Percentiles rank a stretch among this genome's conserved stretches.
These are phyloP conservation scores for Pythium catenulatum DNA, from an alignment of 352 stramenopile species.

Conservation along the genomic window DNA sequence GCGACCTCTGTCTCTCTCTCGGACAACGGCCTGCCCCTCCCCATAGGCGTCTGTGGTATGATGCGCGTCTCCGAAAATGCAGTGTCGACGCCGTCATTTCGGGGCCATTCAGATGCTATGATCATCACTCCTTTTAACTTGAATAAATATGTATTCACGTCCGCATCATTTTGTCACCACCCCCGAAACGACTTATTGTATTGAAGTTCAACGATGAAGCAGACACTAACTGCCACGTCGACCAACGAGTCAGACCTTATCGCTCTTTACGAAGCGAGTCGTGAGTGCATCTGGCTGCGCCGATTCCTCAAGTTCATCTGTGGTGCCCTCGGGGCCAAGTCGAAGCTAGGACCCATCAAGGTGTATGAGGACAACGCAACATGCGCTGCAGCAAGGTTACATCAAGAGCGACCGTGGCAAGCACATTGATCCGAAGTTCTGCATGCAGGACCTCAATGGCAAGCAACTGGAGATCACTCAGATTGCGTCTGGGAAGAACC, in stretches of 20 bases:
- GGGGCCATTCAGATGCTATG: too few species aligned
- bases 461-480: constrained; percentile 36
- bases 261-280: constrained; percentile 44
- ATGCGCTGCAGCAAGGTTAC: constrained; percentile 39
- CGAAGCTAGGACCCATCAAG: constrained; percentile 7
- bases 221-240: constrained; percentile 38
- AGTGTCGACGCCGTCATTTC: too few species aligned
- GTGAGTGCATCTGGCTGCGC: constrained; percentile 46
- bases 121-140: too few species aligned
- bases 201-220: too few species aligned
- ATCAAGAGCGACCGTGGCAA: constrained; percentile 56
- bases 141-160: too few species aligned
- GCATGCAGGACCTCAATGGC: constrained; percentile 53
- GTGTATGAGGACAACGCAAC: constrained; percentile 43
- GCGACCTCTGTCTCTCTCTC: too few species aligned
- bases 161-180: too few species aligned
- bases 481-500: constrained; percentile 38
- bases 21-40: too few species aligned
- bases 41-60: too few species aligned
- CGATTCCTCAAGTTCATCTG: constrained; percentile 45
- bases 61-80: too few species aligned
- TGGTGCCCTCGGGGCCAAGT: background rate
- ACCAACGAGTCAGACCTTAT: constrained; percentile 45
- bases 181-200: too few species aligned
- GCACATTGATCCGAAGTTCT: constrained; percentile 58